Evolutionary conservation across 805 yeast genomes (phyloP), one percentile per base, ranked within the genome.

Genomic region (Wickerhamomyces mucosus): DNA sequence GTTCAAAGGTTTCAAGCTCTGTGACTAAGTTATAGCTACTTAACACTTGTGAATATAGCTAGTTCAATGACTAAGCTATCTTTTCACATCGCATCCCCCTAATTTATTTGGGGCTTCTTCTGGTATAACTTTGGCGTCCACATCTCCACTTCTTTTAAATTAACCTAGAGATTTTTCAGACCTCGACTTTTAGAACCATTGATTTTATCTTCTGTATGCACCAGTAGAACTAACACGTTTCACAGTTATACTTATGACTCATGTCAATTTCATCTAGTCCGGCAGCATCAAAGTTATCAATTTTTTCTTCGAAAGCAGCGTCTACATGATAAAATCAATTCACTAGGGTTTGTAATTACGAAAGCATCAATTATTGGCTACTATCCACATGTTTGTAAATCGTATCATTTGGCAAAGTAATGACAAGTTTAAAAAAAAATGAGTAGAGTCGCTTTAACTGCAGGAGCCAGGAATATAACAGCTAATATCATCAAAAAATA

Each of bases 331-430:
- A 49, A 50, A n/a, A 59, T 40, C 21, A 45, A 50, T 22, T 48
- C 48, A 4, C 71, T 73, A 33, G 66, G 62, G 26, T 63, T 59
- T 10, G 84, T 70, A 26, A 61, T 50, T 20, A 75, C 78, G 48
- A 69, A 78, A 51, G 80, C 79, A 53, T 78, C n/a, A n/a, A n/a
- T n/a, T n/a, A n/a, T n/a, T n/a, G n/a, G n/a, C n/a, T n/a, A n/a
- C n/a, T n/a, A n/a, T n/a, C n/a, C n/a, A n/a, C n/a, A n/a, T 80
- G 89, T 28, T 66, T 67, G 57, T 76, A 78, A 18, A 59, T 53
- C 27, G 56, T 59, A 27, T 94, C 94, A 43, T 77, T 75, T 40
- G 94, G 92, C 39, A 79, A 60, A 11, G 55, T 59, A 39, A 75
- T 55, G 15, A 61, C 63, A 18, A 38, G 32, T n/a, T n/a, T n/a